phyloP scores from a whole-genome alignment of 163 green algal genomes.

The Prototheca cutis region DNA sequence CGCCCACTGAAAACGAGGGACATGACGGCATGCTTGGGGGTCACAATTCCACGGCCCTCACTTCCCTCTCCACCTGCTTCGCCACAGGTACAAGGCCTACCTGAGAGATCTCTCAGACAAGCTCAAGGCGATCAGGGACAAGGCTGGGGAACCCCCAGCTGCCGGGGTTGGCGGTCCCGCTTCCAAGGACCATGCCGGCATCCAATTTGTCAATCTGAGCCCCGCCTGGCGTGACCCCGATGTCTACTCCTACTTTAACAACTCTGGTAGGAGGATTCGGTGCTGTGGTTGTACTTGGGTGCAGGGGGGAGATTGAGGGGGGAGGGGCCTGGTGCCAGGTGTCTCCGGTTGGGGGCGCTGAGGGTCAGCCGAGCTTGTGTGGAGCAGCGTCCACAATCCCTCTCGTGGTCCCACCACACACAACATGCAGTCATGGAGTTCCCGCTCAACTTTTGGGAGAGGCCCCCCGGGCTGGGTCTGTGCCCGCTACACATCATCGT shows the following conservation, averaged over 20 bases:
- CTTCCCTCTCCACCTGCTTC: not conserved
- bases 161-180: not conserved
- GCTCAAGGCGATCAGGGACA: conserved; percentile 6
- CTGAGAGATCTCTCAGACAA: conserved; percentile 20
- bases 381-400: not conserved
- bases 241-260: conserved; percentile 26
- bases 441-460: conserved; percentile 35
- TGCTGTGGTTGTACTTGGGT: too few relatives aligned
- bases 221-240: conserved; percentile 22
- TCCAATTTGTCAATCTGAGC: conserved; percentile 34
- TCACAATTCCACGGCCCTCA: not conserved
- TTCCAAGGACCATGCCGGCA: conserved; percentile 5
- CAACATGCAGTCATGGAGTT: conserved; percentile 12
- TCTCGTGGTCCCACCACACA: not conserved
- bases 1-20: not conserved
- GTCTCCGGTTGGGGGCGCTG: too few relatives aligned
- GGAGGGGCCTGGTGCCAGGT: too few relatives aligned
- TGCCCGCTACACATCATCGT: conserved; percentile 36
- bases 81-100: conserved; percentile 25
- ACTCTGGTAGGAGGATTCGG: conserved; percentile 11
- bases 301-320: not conserved
- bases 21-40: not conserved
- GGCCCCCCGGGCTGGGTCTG: conserved; percentile 38
- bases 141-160: not conserved
- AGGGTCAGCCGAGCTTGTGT: too few relatives aligned